phyloP scores from a whole-genome alignment of 2,329 filamentous ascomycete genomes.

The Neofusicoccum laricinum region DNA sequence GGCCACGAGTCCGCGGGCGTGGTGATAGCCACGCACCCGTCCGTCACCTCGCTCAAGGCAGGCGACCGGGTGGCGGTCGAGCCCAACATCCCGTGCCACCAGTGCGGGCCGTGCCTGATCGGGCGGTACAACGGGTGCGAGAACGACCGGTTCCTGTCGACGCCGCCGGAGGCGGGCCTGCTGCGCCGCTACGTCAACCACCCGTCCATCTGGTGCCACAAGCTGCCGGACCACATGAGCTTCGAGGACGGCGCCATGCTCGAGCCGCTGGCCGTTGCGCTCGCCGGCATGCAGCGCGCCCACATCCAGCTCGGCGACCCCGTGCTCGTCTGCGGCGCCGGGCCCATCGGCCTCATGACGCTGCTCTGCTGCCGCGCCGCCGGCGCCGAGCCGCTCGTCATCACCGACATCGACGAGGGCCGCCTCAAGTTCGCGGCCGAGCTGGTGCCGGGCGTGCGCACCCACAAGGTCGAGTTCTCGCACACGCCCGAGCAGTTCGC shows the following conservation, averaged over 20 bases:
- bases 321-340: constrained; percentile 85
- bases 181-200: constrained; percentile 93
- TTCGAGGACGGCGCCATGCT: constrained; percentile 89
- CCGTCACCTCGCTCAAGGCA: constrained; percentile 71
- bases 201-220: constrained; percentile 92
- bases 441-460: constrained; percentile 74
- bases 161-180: constrained; percentile 82
- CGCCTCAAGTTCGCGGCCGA: constrained; percentile 81
- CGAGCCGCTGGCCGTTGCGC: constrained; percentile 84
- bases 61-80: constrained; percentile 93
- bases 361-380: constrained; percentile 80
- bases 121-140: constrained; percentile 96
- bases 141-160: constrained; percentile 80
- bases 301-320: constrained; percentile 80
- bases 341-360: constrained; percentile 89
- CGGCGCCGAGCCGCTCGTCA: constrained; percentile 84
- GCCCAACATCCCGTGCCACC: constrained; percentile 87
- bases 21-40: constrained; percentile 76
- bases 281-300: constrained; percentile 83
- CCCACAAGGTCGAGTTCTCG: constrained; percentile 70
- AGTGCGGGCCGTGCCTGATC: constrained; percentile 86
- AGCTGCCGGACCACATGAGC: constrained; percentile 80
- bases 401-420: constrained; percentile 91
- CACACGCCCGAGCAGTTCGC: constrained; percentile 69
- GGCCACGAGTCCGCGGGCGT: constrained; percentile 90